Evolutionary conservation across 345 rosid genomes (phyloP).

Genomic region (Psidium friedrichsthalianum): DNA sequence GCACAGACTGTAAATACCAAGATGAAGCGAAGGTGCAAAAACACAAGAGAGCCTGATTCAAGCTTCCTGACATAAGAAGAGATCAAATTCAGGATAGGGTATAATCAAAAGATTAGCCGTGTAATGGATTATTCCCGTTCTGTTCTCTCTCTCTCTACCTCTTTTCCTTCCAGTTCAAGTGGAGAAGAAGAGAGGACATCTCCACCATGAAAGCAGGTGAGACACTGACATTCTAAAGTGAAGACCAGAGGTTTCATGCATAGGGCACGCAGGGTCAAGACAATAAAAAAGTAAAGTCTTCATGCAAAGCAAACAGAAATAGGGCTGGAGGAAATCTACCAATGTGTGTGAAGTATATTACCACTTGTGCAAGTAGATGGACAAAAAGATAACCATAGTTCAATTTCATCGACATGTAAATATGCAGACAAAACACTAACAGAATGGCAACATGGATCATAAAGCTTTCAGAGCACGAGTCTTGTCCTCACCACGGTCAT

Average conservation of each 20-base stretch:
- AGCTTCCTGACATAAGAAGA: not conserved
- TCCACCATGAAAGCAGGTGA: no score
- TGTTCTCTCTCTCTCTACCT: no score
- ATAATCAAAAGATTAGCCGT: not conserved
- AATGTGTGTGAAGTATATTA: not conserved
- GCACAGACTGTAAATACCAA: not conserved
- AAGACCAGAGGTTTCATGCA: not conserved
- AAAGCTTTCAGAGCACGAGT: not conserved
- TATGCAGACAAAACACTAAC: not conserved
- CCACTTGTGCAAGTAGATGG: not conserved
- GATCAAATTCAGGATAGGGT: not conserved
- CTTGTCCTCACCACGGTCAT: conserved; percentile 1
- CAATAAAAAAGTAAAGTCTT: not conserved
- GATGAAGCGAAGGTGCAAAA: not conserved
- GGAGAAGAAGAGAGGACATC: no score
- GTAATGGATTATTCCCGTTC: not conserved
- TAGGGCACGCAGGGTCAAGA: not conserved
- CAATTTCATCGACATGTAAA: not conserved
- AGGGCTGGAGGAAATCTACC: not conserved
- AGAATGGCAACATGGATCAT: not conserved
- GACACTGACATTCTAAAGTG: no score
- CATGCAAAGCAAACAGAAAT: not conserved
- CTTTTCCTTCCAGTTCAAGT: no score
- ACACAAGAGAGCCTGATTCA: not conserved
- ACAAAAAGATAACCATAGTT: not conserved